Percentiles rank a stretch among this genome's conserved stretches.
phyloP scores from a whole-genome alignment of 2,329 filamentous ascomycete species.

The Botrytis cinerea region DNA sequence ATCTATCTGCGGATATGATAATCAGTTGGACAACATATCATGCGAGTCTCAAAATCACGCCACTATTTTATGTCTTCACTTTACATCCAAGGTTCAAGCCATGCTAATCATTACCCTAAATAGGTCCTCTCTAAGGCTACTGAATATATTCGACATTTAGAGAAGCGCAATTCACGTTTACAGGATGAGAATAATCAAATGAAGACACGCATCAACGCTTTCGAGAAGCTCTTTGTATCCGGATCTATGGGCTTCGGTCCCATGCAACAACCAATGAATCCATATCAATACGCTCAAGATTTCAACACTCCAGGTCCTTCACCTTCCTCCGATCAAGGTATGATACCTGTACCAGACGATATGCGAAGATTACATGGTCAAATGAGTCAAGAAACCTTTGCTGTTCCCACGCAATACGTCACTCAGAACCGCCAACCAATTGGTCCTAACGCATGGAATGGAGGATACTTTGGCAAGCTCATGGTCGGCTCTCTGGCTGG shows the following conservation, averaged over 20 bases:
- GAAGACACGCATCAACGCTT: slow-evolving; percentile 74
- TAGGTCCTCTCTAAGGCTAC: slow-evolving; percentile 84
- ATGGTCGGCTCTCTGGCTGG: slow-evolving; percentile 93
- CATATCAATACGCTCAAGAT: slow-evolving; percentile 39
- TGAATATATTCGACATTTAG: slow-evolving; percentile 91
- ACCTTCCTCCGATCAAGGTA: slow-evolving; percentile 50
- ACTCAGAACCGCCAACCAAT: slow-evolving; percentile 54
- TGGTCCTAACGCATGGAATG: slow-evolving; percentile 57
- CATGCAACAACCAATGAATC: slow-evolving; percentile 50
- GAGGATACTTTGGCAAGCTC: slow-evolving; percentile 65
- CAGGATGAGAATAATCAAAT: slow-evolving; percentile 78
- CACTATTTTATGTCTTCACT: background rate
- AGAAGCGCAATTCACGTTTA: slow-evolving; percentile 83
- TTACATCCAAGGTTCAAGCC: background rate
- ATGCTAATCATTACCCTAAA: slow-evolving; percentile 23
- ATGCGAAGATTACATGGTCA: slow-evolving; percentile 49
- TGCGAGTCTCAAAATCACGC: slow-evolving; percentile 25
- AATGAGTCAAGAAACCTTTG: slow-evolving; percentile 40
- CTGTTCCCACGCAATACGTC: slow-evolving; percentile 46
- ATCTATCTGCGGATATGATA: slow-evolving; percentile 11
- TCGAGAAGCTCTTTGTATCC: slow-evolving; percentile 77
- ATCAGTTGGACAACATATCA: slow-evolving; percentile 17
- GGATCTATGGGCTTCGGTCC: slow-evolving; percentile 65
- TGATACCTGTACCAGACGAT: slow-evolving; percentile 67
- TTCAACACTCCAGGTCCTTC: slow-evolving; percentile 38